Percentiles rank a stretch among this genome's conserved stretches.
phyloP scores from a whole-genome alignment of 2,329 filamentous ascomycete species.

The Lachnellula willkommii region DNA sequence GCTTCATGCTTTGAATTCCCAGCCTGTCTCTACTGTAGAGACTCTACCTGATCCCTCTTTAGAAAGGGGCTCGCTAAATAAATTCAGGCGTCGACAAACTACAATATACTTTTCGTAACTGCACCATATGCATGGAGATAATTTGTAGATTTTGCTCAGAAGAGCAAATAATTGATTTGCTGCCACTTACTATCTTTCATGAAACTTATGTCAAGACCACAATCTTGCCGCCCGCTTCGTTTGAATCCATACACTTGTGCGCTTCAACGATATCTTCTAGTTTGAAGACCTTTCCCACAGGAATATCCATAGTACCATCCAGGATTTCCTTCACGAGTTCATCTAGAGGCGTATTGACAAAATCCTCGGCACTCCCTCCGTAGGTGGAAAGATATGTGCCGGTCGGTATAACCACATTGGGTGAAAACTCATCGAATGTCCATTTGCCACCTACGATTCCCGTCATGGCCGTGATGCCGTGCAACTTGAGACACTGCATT shows the following conservation, averaged over 20 bases:
- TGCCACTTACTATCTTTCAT: not conserved
- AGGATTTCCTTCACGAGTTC: slow-evolving; percentile 5
- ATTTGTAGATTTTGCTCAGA: no score
- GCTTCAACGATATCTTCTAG: slow-evolving; percentile 41
- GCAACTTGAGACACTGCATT: not conserved
- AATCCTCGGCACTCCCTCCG: slow-evolving; percentile 7
- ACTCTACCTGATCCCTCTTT: no score
- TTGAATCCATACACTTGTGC: slow-evolving; percentile 39
- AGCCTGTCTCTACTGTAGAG: no score
- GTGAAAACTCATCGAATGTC: not conserved
- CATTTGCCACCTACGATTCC: not conserved
- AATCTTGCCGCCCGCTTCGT: slow-evolving; percentile 38
- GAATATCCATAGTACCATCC: slow-evolving; percentile 13
- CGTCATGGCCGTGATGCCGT: not conserved
- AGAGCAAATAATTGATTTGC: no score
- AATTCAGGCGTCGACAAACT: no score
- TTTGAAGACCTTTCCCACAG: slow-evolving; percentile 31
- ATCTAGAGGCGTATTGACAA: slow-evolving; percentile 10
- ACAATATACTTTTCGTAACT: no score
- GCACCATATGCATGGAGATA: no score
- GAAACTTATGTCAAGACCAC: slow-evolving; percentile 28
- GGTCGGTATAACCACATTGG: not conserved
- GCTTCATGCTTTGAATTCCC: no score
- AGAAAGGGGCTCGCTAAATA: no score
- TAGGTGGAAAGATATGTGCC: not conserved